Evolutionary conservation across 1,284 basidiomycete species (phyloP), one percentile per base, ranked within the genome.

Genomic region (Pterulicium gracile): DNA sequence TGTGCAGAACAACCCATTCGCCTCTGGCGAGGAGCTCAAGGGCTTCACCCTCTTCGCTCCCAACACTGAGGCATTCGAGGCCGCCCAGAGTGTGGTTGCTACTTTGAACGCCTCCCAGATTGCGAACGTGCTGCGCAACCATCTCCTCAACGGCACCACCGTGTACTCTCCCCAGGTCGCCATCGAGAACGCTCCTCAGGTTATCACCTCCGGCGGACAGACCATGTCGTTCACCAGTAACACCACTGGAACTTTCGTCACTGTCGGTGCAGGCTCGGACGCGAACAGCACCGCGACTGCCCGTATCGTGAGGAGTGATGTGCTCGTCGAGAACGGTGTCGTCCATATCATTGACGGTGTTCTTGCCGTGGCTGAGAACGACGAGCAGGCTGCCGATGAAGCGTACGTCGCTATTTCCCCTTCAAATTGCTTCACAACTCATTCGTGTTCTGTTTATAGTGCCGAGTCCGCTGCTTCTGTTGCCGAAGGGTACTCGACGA

Each of bases 21-120:
- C 50, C 61, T 4, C 63, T 67, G 10, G 54, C 76, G n/a, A 60
- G 72, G 20, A 54, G 65, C 56, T 66, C 3, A 59, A 55, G n/a
- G 86, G 84, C 3, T 70, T 82, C 50, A 89, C 87, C 1, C 55
- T 88, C 43, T 88, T 89, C 58, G 76, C 78, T 1, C 86, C 85
- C 1, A 70, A 65, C 49, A 67, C 80, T 52, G 60, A 60, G 2
- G 81, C 77, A 2, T 52, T 86, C 39, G 49, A 55, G 23, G 63
- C 62, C 0, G 63, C 67, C 0, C 52, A 64, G 1, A 48, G 61
- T 19, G 53, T 78, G 50, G 60, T 58, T 17, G 61, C 65, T 19
- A 81, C 81, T 55, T 46, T 54, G 10, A 70, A 75, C 0, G 65
- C 71, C 1, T 13, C 36, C 36, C 4, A 13, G n/a, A 47, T 81